These are phyloP conservation scores for Domatiomyces globalis DNA, from an alignment of 2,329 filamentous ascomycete species.

Conservation along the genomic window DNA sequence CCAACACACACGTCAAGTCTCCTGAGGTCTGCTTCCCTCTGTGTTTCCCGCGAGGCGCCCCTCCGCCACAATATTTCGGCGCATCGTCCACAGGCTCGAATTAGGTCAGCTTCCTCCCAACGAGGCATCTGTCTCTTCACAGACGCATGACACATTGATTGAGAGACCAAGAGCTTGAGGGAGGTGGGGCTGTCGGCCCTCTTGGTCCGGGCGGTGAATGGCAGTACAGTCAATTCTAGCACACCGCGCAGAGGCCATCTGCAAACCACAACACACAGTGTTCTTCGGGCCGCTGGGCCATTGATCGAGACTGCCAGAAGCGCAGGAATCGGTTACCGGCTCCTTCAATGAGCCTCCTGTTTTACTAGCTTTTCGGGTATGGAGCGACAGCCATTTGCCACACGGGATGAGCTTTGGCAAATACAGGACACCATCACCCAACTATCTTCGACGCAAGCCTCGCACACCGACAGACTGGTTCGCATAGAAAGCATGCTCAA, in stretches of 20 bases:
- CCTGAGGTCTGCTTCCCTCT: background rate
- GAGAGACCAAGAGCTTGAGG: background rate
- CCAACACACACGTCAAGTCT: background rate
- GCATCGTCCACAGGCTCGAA: background rate
- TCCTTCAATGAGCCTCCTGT: background rate
- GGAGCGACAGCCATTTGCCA: slow-evolving; percentile 34
- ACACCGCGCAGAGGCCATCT: background rate
- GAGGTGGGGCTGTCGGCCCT: background rate
- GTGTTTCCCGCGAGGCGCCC: background rate
- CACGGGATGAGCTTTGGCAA: slow-evolving; percentile 51
- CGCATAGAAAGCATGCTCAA: slow-evolving; percentile 41
- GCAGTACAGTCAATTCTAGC: background rate
- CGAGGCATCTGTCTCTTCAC: background rate
- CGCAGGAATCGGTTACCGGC: background rate
- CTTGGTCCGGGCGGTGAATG: background rate
- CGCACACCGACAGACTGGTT: slow-evolving; percentile 47
- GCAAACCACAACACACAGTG: background rate
- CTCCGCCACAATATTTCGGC: background rate
- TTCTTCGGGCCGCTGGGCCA: background rate
- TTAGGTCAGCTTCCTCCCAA: background rate
- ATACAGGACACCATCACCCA: slow-evolving; percentile 49
- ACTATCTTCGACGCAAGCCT: slow-evolving; percentile 45
- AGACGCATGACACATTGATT: background rate
- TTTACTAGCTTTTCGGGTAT: background rate
- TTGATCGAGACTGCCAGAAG: background rate